Evolutionary conservation across 768 basidiomycete genomes (phyloP), one percentile per base, ranked within the genome.

Genomic region (Russula emetica): DNA sequence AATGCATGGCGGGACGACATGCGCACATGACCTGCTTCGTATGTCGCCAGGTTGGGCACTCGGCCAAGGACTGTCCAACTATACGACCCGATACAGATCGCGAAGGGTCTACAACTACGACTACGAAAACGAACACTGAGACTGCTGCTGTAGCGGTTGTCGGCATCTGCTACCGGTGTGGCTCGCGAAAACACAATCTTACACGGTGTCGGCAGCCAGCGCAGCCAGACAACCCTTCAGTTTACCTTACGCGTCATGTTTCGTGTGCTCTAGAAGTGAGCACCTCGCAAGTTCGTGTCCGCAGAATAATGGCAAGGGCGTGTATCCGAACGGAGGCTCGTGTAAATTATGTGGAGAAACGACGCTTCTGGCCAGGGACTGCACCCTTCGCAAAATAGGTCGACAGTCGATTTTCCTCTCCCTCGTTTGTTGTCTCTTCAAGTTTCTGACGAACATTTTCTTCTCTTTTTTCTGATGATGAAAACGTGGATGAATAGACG

Each of bases 231-330:
- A 79, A 91, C 62, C 88, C 89, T 1, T n/a, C n/a, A n/a, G n/a
- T n/a, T 78, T 93, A 3, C 95, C 94, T 1, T 94, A 85, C 69
- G 94, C 95, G 0, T 90, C 87, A 4, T 98, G 95, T 75, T 98
- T 94, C 72, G 88, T 98, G 22, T 98, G 95, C 72, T 84, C 83
- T 4, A 80, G 79, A 4, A 86, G 82, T 69, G 95, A 95, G 1
- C 95, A 98, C 71, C 81, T 98, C 1, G 90, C 92, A 2, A 87
- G 90, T 1, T 75, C 83, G 16, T 98, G 95, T 74, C 88, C 91
- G 0, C 75, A 87, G 69, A 97, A 97, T 71, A 81, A 82, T 66
- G 80, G 79, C 0, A 89, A 84, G 69, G 93, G 94, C 0, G 80
- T 96, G 28, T 97, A 97, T 69, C 92, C 93, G 0, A 88, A 96